Conservation (phyloP, 805 yeast genomes). For the Sugiyamaella marilandica region DNA sequence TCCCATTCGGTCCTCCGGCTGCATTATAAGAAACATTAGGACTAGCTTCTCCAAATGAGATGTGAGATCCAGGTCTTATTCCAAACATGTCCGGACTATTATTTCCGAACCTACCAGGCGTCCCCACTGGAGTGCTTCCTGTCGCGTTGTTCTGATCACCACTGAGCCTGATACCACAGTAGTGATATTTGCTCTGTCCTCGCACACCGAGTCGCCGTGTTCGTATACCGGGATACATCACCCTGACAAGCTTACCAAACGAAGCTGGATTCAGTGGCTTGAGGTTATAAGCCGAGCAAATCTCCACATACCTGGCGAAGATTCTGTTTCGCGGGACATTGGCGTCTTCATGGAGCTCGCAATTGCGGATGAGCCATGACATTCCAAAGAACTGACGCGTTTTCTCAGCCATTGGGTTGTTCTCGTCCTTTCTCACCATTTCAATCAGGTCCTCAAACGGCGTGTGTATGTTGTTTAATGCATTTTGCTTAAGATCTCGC, state of each 20-base stretch:
- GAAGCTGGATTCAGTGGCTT: slow-evolving; percentile 70
- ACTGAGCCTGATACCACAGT: slow-evolving; percentile 62
- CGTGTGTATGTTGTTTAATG: slow-evolving; percentile 10
- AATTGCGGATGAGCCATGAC: slow-evolving; percentile 70
- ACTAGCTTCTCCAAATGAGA: not conserved
- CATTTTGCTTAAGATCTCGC: slow-evolving; percentile 15
- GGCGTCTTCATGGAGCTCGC: slow-evolving; percentile 45
- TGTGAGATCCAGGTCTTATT: not conserved
- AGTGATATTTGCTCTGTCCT: slow-evolving; percentile 80
- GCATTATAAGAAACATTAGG: slow-evolving; percentile 1
- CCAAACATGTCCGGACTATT: slow-evolving; percentile 18
- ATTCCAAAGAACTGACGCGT: slow-evolving; percentile 67
- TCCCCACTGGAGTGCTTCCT: slow-evolving; percentile 28
- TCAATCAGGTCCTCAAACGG: slow-evolving; percentile 20
- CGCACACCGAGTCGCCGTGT: slow-evolving; percentile 79
- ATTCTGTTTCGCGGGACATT: slow-evolving; percentile 62
- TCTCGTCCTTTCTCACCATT: slow-evolving; percentile 17
- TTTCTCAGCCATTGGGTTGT: slow-evolving; percentile 27
- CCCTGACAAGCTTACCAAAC: slow-evolving; percentile 67
- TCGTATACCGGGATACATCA: slow-evolving; percentile 59
- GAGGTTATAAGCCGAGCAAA: slow-evolving; percentile 51
- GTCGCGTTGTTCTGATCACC: slow-evolving; percentile 30
- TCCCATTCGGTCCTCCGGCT: not conserved
- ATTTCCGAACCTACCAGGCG: slow-evolving; percentile 17
- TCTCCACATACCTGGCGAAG: slow-evolving; percentile 59